phyloP scores from a whole-genome alignment of 2,329 filamentous ascomycete genomes.

The Ophiostoma perfectum region DNA sequence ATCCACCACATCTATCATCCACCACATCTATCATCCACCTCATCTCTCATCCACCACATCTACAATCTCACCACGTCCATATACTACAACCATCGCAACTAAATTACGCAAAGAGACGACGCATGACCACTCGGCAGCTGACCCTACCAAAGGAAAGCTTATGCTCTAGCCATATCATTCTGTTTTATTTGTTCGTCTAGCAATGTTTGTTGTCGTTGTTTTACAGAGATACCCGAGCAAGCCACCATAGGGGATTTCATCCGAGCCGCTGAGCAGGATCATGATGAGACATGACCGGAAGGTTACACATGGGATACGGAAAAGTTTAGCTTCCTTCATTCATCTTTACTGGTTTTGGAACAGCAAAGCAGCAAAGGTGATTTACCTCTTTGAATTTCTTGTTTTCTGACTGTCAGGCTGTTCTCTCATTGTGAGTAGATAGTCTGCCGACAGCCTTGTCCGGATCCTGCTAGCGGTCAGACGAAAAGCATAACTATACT shows the following conservation, averaged over 20 bases:
- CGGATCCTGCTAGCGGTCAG: background rate
- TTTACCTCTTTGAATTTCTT: background rate
- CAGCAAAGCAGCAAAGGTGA: background rate
- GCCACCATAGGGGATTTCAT: background rate
- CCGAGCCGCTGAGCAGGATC: background rate
- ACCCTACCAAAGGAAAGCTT: background rate
- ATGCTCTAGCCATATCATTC: background rate
- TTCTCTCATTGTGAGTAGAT: background rate
- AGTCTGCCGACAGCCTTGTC: background rate
- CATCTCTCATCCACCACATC: no score
- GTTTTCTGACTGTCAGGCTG: background rate
- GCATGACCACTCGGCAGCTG: background rate
- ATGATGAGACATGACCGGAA: background rate
- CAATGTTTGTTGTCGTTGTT: slow-evolving; percentile 9
- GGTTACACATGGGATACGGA: slow-evolving; percentile 6
- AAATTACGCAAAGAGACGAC: background rate
- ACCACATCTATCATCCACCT: no score
- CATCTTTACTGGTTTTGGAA: background rate
- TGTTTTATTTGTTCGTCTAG: slow-evolving; percentile 12
- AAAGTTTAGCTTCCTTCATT: background rate
- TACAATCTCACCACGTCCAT: background rate
- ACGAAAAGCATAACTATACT: slow-evolving; percentile 1
- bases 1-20: no score
- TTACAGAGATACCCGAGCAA: slow-evolving; percentile 14
- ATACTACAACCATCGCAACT: no score